Base-by-base conservation (phyloP, 371 early-diverging fungal genomes). In the Aphelidium insulamus region DNA sequence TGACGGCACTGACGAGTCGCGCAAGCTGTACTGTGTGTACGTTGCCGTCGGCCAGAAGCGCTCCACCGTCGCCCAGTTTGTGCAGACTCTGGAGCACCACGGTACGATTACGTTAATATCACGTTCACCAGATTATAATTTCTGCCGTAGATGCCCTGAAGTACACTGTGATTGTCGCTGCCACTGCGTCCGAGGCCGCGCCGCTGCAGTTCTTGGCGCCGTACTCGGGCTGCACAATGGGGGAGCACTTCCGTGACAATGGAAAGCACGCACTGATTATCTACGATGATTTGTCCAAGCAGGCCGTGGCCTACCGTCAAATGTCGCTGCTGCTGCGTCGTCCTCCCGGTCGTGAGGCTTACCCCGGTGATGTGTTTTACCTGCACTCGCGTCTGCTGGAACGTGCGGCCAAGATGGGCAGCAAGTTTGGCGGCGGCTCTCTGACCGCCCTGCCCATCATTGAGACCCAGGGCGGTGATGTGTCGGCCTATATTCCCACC, bases 391-490 rank as follows among this genome's bases (percentile, higher is more conserved):
- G 90, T 65, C 67, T 88, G 39, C 63, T 88, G 41, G 90, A 88
- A 66, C 83, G 90, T 63, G 81, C 90, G 28, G 87, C 86, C 59
- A 88, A 88, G 75, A 78, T 88, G 80, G 82, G 76, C 77, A 73
- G 78, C 66, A 55, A 63, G 52, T 71, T 75, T 52, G 84, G 84
- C 45, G 72, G 69, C 44, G 86, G 86, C 57, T 85, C 87, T 51
- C 64, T 88, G 67, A 88, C 90, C 34, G 90, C 90, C 34, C 72
- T 88, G 39, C 90, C 90, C 55, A 76, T 88, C 51, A 86, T 88
- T 65, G 90, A 88, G 57, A 88, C 90, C 50, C 86, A 87, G 66
- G 90, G 90, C 66, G 90, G 90, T 60, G 90, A 86, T 73, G 90
- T 88, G 53, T 86, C 87, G 37, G 90, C 90, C 29, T 88, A 88